A percentile compares a stretch with the other conserved stretches of the same genome.
Evolutionary conservation across 768 basidiomycete species (phyloP).

Genomic region (Pleurotus tuoliensis): DNA sequence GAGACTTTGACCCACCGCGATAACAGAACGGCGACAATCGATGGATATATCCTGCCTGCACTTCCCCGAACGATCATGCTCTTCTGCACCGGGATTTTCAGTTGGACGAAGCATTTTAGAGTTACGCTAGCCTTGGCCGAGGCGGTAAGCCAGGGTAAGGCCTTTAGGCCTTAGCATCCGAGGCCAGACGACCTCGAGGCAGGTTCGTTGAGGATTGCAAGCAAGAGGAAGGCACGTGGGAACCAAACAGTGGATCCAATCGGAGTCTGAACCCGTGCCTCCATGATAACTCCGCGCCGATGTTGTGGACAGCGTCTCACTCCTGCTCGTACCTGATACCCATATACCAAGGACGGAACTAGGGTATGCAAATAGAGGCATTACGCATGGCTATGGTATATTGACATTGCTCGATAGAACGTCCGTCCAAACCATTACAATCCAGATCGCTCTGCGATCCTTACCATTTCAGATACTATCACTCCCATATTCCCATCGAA

Average conservation of each 20-base stretch:
- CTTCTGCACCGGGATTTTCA: slow-evolving; percentile 5
- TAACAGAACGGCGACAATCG: neutral
- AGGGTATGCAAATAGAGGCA: no score
- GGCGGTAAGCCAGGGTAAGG: neutral
- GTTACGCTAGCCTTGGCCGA: slow-evolving; percentile 4
- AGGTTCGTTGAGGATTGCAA: neutral
- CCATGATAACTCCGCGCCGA: neutral
- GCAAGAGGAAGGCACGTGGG: neutral
- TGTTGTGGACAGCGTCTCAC: neutral
- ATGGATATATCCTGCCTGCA: slow-evolving; percentile 1
- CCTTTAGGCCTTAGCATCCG: neutral
- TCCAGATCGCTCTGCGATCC: no score
- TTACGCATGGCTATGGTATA: no score
- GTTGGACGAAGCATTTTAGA: neutral
- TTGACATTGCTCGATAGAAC: no score
- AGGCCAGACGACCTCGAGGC: neutral
- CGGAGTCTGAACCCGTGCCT: neutral
- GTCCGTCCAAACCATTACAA: no score
- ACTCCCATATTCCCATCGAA: no score
- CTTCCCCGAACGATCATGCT: neutral
- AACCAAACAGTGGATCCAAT: neutral
- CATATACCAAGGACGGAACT: no score
- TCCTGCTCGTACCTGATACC: no score
- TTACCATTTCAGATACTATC: no score
- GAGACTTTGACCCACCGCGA: neutral